Evolutionary conservation across 2,329 filamentous ascomycete genomes (phyloP).

Genomic region (Didymella lethalis): DNA sequence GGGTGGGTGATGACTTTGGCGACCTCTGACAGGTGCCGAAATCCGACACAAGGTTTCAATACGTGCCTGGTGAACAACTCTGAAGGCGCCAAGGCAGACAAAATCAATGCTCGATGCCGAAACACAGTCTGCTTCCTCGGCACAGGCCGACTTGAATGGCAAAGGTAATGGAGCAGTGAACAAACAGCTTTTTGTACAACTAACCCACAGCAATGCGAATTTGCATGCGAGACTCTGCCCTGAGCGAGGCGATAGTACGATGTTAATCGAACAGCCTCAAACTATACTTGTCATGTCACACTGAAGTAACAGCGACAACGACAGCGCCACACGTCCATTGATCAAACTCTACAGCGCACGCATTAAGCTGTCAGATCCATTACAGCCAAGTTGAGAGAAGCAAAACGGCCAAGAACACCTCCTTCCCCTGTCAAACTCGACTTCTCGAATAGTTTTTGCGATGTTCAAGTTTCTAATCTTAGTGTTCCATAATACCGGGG

Average conservation of each 20-base stretch:
- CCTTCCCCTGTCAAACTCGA: not conserved
- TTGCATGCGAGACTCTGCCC: not conserved
- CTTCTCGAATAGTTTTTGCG: not conserved
- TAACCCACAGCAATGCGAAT: not conserved
- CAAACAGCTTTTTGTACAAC: not conserved
- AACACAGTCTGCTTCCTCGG: constrained; percentile 16
- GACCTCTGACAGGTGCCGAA: constrained; percentile 24
- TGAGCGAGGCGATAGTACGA: not conserved
- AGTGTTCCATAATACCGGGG: constrained; percentile 11
- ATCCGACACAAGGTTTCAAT: constrained; percentile 28
- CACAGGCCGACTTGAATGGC: not conserved
- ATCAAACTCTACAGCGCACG: constrained; percentile 23
- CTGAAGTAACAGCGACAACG: not conserved
- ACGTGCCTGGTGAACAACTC: constrained; percentile 19
- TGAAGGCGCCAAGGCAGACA: constrained; percentile 33
- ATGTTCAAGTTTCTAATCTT: constrained; percentile 10
- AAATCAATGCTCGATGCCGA: constrained; percentile 27
- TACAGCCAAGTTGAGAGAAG: constrained; percentile 37
- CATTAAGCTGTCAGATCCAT: constrained; percentile 30
- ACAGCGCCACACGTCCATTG: constrained; percentile 16
- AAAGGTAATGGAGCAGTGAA: not conserved
- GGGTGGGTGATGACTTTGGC: constrained; percentile 9
- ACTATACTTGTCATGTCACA: not conserved
- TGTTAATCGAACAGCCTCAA: not conserved
- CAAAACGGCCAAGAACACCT: constrained; percentile 32